Evolutionary conservation across 2,329 filamentous ascomycete species (phyloP).

Genomic region (Rasamsonia emersonii): DNA sequence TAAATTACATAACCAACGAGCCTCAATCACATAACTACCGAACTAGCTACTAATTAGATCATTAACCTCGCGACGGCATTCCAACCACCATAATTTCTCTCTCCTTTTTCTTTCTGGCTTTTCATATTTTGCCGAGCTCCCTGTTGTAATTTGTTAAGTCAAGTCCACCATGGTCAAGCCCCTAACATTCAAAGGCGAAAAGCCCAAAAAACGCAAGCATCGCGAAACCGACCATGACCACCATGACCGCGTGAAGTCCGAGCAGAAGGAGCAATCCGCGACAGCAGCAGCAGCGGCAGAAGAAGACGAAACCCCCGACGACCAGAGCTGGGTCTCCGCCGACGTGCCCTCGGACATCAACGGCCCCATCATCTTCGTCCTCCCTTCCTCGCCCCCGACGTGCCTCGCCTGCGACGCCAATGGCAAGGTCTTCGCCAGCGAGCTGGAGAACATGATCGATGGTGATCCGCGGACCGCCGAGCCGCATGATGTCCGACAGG

Average conservation of each 20-base stretch:
- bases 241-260: constrained; percentile 20
- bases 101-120: background rate
- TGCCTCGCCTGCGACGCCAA: constrained; percentile 78
- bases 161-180: constrained; percentile 56
- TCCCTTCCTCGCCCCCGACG: constrained; percentile 64
- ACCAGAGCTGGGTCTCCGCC: constrained; percentile 88
- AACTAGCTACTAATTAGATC: no score
- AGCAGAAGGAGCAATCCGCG: constrained; percentile 16
- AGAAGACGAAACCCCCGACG: constrained; percentile 42
- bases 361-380: constrained; percentile 73
- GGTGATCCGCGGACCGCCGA: constrained; percentile 75
- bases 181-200: constrained; percentile 93
- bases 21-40: no score
- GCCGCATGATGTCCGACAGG: constrained; percentile 90
- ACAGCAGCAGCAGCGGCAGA: constrained; percentile 19
- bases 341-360: constrained; percentile 64
- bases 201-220: constrained; percentile 84
- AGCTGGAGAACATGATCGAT: constrained; percentile 82
- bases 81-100: background rate
- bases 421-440: constrained; percentile 75
- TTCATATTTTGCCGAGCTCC: no score
- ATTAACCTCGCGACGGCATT: no score
- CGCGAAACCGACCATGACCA: constrained; percentile 44
- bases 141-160: no score
- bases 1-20: no score